Evolutionary conservation across 306 rosid species (phyloP).

Genomic region (Prunus kanzakura): DNA sequence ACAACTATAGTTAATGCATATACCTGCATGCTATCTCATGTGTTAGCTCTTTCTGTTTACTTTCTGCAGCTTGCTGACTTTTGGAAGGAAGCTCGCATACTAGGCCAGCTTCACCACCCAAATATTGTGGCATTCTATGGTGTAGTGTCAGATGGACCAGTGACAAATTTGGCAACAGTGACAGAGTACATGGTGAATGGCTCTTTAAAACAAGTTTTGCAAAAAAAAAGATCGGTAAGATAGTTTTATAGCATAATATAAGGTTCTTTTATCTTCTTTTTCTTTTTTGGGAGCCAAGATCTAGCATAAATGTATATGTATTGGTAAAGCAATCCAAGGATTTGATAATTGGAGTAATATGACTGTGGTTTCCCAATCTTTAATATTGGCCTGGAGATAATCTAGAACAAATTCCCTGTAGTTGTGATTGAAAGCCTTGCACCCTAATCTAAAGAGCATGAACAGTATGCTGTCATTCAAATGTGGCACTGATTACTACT

Average conservation of each 20-base stretch:
- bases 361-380: neutral
- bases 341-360: neutral
- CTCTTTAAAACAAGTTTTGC: conserved; percentile 33
- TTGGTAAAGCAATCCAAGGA: neutral
- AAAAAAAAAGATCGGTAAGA: conserved; percentile 30
- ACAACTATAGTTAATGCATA: neutral
- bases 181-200: conserved; percentile 40
- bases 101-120: conserved; percentile 35
- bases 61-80: conserved; percentile 28
- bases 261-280: neutral
- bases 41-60: neutral
- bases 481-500: neutral
- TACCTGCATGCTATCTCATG: neutral
- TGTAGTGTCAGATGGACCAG: conserved; percentile 29
- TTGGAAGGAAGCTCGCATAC: conserved; percentile 34
- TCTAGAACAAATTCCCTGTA: neutral
- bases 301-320: neutral
- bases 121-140: conserved; percentile 36
- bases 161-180: conserved; percentile 30
- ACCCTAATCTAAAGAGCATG: neutral
- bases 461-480: neutral
- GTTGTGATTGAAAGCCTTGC: neutral
- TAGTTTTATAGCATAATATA: neutral
- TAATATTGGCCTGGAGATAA: neutral
- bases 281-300: neutral